Percentiles rank a stretch among this genome's conserved stretches.
phyloP scores from a whole-genome alignment of 306 rosid genomes.

The Casuarina equisetifolia region DNA sequence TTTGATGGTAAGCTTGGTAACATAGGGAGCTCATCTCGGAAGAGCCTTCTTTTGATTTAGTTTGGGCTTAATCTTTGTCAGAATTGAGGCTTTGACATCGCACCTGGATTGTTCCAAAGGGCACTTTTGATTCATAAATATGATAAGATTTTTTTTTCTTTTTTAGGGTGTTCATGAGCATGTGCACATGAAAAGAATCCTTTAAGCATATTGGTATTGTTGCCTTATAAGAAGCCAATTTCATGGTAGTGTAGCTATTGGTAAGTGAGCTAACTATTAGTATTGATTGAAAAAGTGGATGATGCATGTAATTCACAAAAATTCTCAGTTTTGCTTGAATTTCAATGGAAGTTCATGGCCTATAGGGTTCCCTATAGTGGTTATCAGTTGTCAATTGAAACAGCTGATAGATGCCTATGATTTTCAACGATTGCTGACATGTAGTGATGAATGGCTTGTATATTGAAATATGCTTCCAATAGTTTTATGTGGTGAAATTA shows the following conservation, averaged over 20 bases:
- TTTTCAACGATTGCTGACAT: neutral
- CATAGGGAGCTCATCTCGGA: neutral
- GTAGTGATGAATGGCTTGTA: conserved; percentile 2
- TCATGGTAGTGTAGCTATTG: neutral
- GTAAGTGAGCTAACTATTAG: neutral
- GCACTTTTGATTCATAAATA: neutral
- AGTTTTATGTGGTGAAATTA: neutral
- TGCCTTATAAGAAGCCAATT: neutral
- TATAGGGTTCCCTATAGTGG: neutral
- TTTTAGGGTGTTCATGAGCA: neutral
- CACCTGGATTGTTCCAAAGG: neutral
- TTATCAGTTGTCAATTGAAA: no score
- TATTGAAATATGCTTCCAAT: neutral
- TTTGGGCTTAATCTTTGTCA: no score
- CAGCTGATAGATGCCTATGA: conserved; percentile 1
- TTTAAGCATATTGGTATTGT: neutral
- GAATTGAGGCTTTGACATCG: neutral
- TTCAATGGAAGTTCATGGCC: neutral
- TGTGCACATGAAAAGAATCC: neutral
- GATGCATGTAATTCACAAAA: neutral
- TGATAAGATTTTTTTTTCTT: neutral
- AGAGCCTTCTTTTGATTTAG: neutral
- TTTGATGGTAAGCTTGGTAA: neutral
- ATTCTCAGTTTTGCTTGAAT: neutral
- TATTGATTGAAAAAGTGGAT: neutral